Percentiles rank a stretch among this genome's conserved stretches.
phyloP scores from a whole-genome alignment of 257 asterid species.

The Forsythia suspensa region DNA sequence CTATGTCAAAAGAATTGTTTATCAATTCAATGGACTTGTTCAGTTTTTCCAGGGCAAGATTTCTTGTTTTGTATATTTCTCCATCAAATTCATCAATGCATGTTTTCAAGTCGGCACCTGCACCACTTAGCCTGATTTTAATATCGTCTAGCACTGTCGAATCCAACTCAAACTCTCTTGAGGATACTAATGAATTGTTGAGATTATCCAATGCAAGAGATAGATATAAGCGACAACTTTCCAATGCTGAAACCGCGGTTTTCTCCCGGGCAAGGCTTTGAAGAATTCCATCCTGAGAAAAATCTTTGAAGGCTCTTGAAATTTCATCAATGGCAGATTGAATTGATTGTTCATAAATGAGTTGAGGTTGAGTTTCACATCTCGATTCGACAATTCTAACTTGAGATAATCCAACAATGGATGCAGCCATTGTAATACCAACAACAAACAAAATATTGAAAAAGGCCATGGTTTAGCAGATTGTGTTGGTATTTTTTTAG shows the following conservation, averaged over 20 bases:
- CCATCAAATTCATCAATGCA: slow-evolving; percentile 24
- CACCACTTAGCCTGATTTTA: slow-evolving; percentile 25
- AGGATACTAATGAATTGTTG: background rate
- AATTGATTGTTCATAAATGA: slow-evolving; percentile 16
- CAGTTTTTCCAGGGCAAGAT: background rate
- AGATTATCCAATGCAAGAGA: slow-evolving; percentile 28
- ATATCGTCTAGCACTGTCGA: background rate
- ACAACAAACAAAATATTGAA: background rate
- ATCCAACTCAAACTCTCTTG: background rate
- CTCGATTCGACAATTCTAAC: background rate
- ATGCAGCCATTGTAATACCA: background rate
- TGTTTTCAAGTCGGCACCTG: slow-evolving; percentile 9
- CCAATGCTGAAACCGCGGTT: slow-evolving; percentile 4
- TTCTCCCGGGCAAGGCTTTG: background rate
- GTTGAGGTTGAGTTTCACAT: background rate
- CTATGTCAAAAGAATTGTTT: slow-evolving; percentile 17
- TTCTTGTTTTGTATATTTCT: background rate
- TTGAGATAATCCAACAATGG: slow-evolving; percentile 1
- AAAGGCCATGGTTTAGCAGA: background rate
- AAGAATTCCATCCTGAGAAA: slow-evolving; percentile 16
- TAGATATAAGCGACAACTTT: slow-evolving; percentile 24
- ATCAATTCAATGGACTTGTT: slow-evolving; percentile 11
- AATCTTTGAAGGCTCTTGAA: background rate
- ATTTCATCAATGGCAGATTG: slow-evolving; percentile 22
- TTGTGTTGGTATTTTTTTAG: background rate